A percentile compares a stretch with the other conserved stretches of the same genome.
phyloP scores from a whole-genome alignment of 2,329 filamentous ascomycete species.

The Magnaporthiopsis rhizophila region DNA sequence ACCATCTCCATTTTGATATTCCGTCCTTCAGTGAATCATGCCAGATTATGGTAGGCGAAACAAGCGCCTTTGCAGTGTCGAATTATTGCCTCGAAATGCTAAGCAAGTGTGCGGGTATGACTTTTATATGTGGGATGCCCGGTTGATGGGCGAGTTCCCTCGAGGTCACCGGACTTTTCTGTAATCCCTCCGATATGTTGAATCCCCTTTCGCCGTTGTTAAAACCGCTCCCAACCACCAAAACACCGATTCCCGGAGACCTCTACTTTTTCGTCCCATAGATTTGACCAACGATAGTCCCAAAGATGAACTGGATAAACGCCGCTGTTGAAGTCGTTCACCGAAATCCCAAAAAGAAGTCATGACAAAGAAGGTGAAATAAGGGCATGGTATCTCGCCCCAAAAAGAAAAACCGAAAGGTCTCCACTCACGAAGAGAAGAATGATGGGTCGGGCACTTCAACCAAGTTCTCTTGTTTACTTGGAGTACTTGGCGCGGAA shows the following conservation, averaged over 20 bases:
- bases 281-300: neutral
- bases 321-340: conserved; percentile 54
- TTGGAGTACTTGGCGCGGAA: conserved; percentile 85
- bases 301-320: conserved; percentile 26
- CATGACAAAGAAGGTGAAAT: conserved; percentile 1
- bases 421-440: conserved; percentile 5
- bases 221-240: conserved; percentile 2
- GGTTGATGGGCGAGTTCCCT: conserved; percentile 10
- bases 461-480: conserved; percentile 29
- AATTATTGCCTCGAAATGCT: neutral
- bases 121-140: conserved; percentile 7
- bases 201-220: conserved; percentile 10
- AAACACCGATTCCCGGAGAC: conserved; percentile 5
- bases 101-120: neutral
- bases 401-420: conserved; percentile 16
- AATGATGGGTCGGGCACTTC: neutral
- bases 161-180: conserved; percentile 9
- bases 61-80: neutral
- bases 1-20: too few relatives aligned
- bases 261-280: conserved; percentile 3
- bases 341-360: conserved; percentile 16
- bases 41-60: neutral
- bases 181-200: conserved; percentile 11
- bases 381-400: conserved; percentile 1
- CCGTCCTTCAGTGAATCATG: too few relatives aligned